These are phyloP conservation scores for Leccinum griseonigrum DNA, from an alignment of 1,284 basidiomycete species.

Conservation along the genomic window DNA sequence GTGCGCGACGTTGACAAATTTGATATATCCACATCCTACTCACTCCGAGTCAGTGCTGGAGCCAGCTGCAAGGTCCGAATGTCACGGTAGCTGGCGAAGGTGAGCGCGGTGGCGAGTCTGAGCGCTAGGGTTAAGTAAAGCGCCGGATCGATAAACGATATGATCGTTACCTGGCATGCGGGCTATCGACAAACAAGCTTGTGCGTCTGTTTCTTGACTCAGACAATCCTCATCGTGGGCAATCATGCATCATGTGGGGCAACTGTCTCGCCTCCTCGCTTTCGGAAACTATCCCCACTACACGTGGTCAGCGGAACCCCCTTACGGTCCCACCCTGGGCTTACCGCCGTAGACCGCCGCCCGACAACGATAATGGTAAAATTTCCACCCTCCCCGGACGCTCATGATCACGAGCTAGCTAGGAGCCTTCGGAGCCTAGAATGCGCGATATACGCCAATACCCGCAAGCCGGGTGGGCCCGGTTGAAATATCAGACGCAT, in stretches of 20 bases:
- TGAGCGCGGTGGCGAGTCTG: too few species aligned
- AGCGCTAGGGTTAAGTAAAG: too few species aligned
- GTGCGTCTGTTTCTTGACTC: too few species aligned
- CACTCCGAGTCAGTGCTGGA: too few species aligned
- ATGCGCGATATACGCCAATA: background rate
- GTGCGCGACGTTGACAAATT: too few species aligned
- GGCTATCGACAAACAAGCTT: too few species aligned
- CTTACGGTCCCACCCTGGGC: background rate
- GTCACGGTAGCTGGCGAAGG: too few species aligned
- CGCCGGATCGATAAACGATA: too few species aligned
- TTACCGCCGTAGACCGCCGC: background rate
- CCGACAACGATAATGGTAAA: background rate
- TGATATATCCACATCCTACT: too few species aligned
- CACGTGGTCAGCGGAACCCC: background rate
- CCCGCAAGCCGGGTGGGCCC: background rate
- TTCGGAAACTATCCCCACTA: background rate
- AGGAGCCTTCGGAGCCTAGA: background rate
- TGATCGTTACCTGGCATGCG: too few species aligned
- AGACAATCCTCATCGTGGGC: background rate
- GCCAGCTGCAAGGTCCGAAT: too few species aligned
- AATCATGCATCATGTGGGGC: background rate
- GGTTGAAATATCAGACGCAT: background rate
- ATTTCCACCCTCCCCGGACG: background rate
- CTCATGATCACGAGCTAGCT: background rate
- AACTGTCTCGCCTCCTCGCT: background rate